Evolutionary conservation across 2,329 filamentous ascomycete species (phyloP), one percentile per base, ranked within the genome.

Genomic region (Venturia asperata): DNA sequence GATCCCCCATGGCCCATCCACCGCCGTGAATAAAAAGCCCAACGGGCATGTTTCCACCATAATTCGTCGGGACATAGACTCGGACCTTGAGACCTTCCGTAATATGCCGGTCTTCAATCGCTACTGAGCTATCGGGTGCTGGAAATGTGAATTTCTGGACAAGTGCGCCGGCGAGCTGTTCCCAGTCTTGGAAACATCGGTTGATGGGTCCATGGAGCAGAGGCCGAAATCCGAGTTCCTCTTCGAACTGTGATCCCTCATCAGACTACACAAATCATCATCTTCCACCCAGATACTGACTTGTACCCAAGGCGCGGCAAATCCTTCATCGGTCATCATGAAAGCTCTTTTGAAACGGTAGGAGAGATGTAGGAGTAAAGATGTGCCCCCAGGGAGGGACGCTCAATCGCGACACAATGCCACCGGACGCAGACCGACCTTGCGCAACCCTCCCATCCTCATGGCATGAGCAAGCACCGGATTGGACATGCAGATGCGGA

Each of bases 11-110:
- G 5, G 73, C 73, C 74, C 74, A 77, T 5, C 74, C 75, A 47
- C 75, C 75, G 41, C 74, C 71, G 67, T 77, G 75, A 43, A 68
- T 74, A 56, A 75, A 76, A 17, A 77, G 65, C 37, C 74, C 72
- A 9, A 73, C 70, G 6, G 74, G 74, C 27, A 71, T 75, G 19
- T 67, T 69, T 11, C 71, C 70, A 24, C n/a, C 55, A 45, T 74
- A 74, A 6, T 69, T 70, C 37, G 71, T 63, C 3, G 74, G 74
- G 0, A 71, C 75, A 62, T 76, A 76, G n/a, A 76, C 69, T 37
- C 74, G 72, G 1, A 74, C 67, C 64, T 72, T 73, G 9, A 73
- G 63, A 0, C 70, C 73, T 39, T 68, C 67, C 3, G 69, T 65
- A 19, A 72, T 73, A 9, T 67, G 67, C 27, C 58, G 69, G 42